Percentiles rank a stretch among this genome's conserved stretches.
phyloP scores from a whole-genome alignment of 345 rosid genomes.

The Physaria fendleri region DNA sequence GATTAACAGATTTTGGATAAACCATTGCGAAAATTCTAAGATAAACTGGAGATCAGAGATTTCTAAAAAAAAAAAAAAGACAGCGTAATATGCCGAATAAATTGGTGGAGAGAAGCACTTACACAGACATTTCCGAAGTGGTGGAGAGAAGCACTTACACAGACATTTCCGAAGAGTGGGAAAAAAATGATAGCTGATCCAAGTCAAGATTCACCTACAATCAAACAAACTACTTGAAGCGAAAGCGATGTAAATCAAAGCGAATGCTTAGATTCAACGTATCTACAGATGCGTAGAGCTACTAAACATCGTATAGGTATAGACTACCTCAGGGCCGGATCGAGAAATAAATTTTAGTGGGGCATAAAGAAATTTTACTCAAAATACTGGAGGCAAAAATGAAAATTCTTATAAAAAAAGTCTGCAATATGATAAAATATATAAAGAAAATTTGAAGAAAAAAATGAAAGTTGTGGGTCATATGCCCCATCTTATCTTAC shows the following conservation, averaged over 20 bases:
- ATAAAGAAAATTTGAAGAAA: too few relatives aligned
- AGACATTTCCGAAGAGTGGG: constrained; percentile 23
- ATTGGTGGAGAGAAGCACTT: constrained; percentile 1
- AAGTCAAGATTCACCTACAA: constrained; percentile 26
- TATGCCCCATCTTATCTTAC: too few relatives aligned
- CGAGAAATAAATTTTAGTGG: too few relatives aligned
- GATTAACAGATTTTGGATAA: not conserved
- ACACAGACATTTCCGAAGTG: constrained; percentile 28
- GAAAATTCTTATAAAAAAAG: too few relatives aligned
- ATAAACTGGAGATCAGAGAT: not conserved
- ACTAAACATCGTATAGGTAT: too few relatives aligned
- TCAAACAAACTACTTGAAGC: constrained; percentile 12
- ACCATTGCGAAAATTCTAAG: not conserved
- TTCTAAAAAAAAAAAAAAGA: constrained; percentile 2
- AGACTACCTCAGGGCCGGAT: too few relatives aligned
- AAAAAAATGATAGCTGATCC: constrained; percentile 13
- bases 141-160: constrained; percentile 26
- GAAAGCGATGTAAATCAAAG: constrained; percentile 4
- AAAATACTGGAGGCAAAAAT: too few relatives aligned
- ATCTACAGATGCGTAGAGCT: not conserved
- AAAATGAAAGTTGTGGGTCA: too few relatives aligned
- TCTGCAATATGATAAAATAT: too few relatives aligned
- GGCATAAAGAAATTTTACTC: too few relatives aligned
- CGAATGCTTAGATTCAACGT: not conserved
- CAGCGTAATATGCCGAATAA: not conserved